Conservation (phyloP, 2,329 filamentous ascomycete genomes). For the Colletotrichum somersetense region DNA sequence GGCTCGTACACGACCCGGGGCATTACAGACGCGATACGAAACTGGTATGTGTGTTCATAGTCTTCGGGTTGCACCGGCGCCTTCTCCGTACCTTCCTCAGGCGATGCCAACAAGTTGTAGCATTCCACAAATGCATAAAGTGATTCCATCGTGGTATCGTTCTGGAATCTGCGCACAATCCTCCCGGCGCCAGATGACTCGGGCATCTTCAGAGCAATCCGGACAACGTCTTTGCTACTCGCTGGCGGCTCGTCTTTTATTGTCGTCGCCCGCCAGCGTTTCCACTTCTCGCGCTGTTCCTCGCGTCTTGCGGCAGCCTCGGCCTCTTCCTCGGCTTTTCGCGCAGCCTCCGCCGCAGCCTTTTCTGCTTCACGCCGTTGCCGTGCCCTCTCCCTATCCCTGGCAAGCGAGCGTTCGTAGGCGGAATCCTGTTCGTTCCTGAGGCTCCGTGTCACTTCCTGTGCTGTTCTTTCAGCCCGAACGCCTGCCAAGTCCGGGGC, state of each 20-base stretch:
- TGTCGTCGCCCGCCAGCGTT: slow-evolving; percentile 78
- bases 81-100: slow-evolving; percentile 47
- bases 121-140: slow-evolving; percentile 98
- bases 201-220: slow-evolving; percentile 76
- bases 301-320: slow-evolving; percentile 68
- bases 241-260: slow-evolving; percentile 77
- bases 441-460: slow-evolving; percentile 83
- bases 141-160: slow-evolving; percentile 82
- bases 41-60: slow-evolving; percentile 87
- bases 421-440: slow-evolving; percentile 92
- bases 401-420: slow-evolving; percentile 91
- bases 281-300: slow-evolving; percentile 75
- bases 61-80: slow-evolving; percentile 65
- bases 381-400: slow-evolving; percentile 86
- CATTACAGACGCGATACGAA: slow-evolving; percentile 86
- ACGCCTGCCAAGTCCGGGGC: slow-evolving; percentile 80
- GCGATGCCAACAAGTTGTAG: slow-evolving; percentile 72
- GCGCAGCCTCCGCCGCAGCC: slow-evolving; percentile 75
- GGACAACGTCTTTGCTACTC: slow-evolving; percentile 75
- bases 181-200: slow-evolving; percentile 73
- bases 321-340: slow-evolving; percentile 69
- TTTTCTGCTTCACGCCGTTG: slow-evolving; percentile 82
- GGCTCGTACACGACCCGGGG: slow-evolving; percentile 85
- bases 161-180: slow-evolving; percentile 80
- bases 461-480: slow-evolving; percentile 81